Percentiles rank a stretch among this genome's conserved stretches.
Evolutionary conservation across 2,329 filamentous ascomycete genomes (phyloP).

Genomic region (Plenodomus lindquistii): DNA sequence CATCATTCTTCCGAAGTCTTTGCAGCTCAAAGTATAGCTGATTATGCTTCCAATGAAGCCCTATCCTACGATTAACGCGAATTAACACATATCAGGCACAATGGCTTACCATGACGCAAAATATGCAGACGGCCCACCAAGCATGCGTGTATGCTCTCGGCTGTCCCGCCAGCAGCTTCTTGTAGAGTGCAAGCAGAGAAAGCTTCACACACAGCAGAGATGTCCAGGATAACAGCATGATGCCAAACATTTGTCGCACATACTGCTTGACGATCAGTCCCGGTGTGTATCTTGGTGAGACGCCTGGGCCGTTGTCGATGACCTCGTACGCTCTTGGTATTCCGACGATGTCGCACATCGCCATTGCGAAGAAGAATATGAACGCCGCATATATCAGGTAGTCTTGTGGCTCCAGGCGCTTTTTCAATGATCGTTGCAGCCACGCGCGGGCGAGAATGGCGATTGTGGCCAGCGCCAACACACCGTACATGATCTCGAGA

Average conservation of each 20-base stretch:
- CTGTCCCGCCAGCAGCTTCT: slow-evolving; percentile 41
- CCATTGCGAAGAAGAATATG: slow-evolving; percentile 32
- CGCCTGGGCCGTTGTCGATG: slow-evolving; percentile 24
- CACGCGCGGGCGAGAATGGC: slow-evolving; percentile 17
- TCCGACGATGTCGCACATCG: slow-evolving; percentile 41
- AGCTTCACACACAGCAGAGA: slow-evolving; percentile 49
- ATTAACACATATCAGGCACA: too few species aligned
- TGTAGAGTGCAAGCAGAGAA: slow-evolving; percentile 47
- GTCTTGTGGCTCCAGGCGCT: slow-evolving; percentile 13
- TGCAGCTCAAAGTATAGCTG: slow-evolving; percentile 15
- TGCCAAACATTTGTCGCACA: slow-evolving; percentile 34
- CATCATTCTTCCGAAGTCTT: slow-evolving; percentile 42
- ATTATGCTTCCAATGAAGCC: too few species aligned
- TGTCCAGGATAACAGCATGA: slow-evolving; percentile 48
- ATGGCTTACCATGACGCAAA: slow-evolving; percentile 39
- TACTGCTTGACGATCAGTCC: slow-evolving; percentile 41
- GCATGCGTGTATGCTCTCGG: slow-evolving; percentile 33
- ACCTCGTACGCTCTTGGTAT: slow-evolving; percentile 41
- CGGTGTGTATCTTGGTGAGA: slow-evolving; percentile 7
- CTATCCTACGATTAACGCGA: too few species aligned
- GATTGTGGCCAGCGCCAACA: slow-evolving; percentile 21
- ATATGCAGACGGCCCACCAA: slow-evolving; percentile 44
- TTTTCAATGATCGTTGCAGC: slow-evolving; percentile 15
- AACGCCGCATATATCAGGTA: slow-evolving; percentile 29
- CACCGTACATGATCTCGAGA: slow-evolving; percentile 15